A percentile compares a stretch with the other conserved stretches of the same genome.
Evolutionary conservation across 169 alveolate species (phyloP).

Genomic region (Sarcocystis neurona): DNA sequence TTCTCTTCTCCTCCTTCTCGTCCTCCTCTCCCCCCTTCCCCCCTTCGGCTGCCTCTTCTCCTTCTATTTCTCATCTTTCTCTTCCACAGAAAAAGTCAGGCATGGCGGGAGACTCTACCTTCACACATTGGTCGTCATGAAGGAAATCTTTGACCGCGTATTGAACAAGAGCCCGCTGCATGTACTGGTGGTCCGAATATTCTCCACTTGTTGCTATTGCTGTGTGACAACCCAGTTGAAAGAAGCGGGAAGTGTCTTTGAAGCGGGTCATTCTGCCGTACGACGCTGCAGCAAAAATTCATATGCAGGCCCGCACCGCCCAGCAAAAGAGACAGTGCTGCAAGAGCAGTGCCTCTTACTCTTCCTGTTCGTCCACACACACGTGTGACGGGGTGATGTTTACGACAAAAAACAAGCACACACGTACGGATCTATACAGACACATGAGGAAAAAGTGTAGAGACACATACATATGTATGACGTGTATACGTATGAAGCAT

Average conservation of each 20-base stretch:
- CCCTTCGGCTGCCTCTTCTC: neutral
- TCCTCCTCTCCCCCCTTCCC: neutral
- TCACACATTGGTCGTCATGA: conserved; percentile 3
- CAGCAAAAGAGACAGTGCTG: neutral
- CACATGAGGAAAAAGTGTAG: neutral
- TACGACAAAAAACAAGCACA: neutral
- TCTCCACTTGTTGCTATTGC: conserved; percentile 38
- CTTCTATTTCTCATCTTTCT: neutral
- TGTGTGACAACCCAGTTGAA: conserved; percentile 9
- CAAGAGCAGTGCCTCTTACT: no score
- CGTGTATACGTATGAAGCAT: neutral
- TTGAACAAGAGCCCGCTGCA: conserved; percentile 20
- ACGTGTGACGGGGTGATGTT: no score
- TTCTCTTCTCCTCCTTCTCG: neutral
- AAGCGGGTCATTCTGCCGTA: conserved; percentile 59
- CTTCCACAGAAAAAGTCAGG: no score
- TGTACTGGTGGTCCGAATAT: conserved; percentile 49
- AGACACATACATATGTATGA: neutral
- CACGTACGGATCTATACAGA: neutral
- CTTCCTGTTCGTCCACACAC: no score
- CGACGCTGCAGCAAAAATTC: conserved; percentile 22
- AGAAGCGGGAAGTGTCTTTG: conserved; percentile 41
- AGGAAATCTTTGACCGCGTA: conserved; percentile 15
- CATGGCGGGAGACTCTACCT: no score
- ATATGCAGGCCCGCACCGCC: neutral